Evolutionary conservation across 2,329 filamentous ascomycete genomes (phyloP), one percentile per base, ranked within the genome.

Genomic region (Trichoderma sp.): DNA sequence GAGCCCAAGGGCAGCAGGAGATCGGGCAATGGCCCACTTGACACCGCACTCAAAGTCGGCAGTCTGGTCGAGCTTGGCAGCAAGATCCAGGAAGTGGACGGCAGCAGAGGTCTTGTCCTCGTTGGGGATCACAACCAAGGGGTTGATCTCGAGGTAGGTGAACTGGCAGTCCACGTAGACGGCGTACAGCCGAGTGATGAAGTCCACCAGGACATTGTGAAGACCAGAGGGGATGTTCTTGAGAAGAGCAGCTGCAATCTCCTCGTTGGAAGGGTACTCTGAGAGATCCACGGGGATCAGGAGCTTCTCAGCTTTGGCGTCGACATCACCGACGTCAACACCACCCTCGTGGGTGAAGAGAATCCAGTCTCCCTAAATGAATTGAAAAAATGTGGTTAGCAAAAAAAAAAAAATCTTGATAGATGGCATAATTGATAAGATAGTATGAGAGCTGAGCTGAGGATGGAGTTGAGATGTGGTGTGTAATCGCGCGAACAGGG

Each of bases 121-220:
- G 82, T 98, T 98, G 81, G 96, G 96, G 77, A 99, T 95, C 80
- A 97, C 96, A 71, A 99, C 96, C 73, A 99, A 86, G 75, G 96
- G 96, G 90, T 99, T 99, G 87, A 99, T 99, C 85, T 99, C 96
- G 76, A 99, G 93, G 86, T 99, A 99, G 79, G 96, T 98, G 89
- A 99, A 99, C 84, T 99, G 96, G 89, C 93, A 97, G 87, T 99
- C 96, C 73, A 98, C 96, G 79, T 98, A 99, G 84, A 99, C 96
- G 76, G 95, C 96, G 81, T 99, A 99, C 74, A 99, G 88, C 77
- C 96, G 91, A 78, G 93, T 93, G 85, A 99, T 99, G 88, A 99
- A 99, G 88, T 99, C 96, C 72, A 99, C 92, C 70, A 99, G 89
- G 78, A 99, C 96, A 79, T 97, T 97, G 89, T 99, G 96, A 64